A percentile compares a stretch with the other conserved stretches of the same genome.
phyloP scores from a whole-genome alignment of 2,329 filamentous ascomycete genomes.

The Alternaria ventricosa region DNA sequence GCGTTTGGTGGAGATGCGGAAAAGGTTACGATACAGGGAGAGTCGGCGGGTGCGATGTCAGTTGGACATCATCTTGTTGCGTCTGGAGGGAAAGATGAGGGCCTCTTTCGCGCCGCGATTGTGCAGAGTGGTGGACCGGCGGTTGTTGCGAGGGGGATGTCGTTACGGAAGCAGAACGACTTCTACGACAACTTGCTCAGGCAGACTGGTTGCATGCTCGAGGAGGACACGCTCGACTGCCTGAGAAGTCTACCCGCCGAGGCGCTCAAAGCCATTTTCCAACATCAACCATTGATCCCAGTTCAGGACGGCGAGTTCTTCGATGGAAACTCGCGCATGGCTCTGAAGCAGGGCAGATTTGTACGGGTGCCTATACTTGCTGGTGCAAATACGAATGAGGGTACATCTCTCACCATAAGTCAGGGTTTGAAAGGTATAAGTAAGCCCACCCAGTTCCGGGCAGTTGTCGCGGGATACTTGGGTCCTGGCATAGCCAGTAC shows the following conservation, averaged over 20 bases:
- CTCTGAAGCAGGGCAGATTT: constrained; percentile 56
- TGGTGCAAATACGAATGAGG: constrained; percentile 69
- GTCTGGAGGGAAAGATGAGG: constrained; percentile 40
- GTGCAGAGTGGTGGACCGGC: neutral
- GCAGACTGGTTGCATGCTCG: constrained; percentile 1
- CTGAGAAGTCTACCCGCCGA: neutral
- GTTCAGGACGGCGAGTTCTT: neutral
- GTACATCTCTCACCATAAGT: constrained; percentile 26
- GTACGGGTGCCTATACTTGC: constrained; percentile 65
- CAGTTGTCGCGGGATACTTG: neutral
- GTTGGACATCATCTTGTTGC: constrained; percentile 46
- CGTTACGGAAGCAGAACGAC: constrained; percentile 13
- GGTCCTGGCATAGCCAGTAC: neutral
- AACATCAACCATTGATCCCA: neutral
- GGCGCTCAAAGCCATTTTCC: neutral
- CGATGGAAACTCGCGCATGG: constrained; percentile 26
- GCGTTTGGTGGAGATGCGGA: constrained; percentile 59
- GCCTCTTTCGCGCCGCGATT: neutral
- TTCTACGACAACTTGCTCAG: constrained; percentile 8
- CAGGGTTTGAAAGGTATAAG: neutral
- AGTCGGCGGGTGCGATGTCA: constrained; percentile 64
- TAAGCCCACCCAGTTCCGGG: neutral
- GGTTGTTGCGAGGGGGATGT: neutral
- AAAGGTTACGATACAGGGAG: constrained; percentile 63
- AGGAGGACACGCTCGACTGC: constrained; percentile 3